These are phyloP conservation scores for Eutrema yunnanense DNA, from an alignment of 345 rosid species.

Conservation along the genomic window DNA sequence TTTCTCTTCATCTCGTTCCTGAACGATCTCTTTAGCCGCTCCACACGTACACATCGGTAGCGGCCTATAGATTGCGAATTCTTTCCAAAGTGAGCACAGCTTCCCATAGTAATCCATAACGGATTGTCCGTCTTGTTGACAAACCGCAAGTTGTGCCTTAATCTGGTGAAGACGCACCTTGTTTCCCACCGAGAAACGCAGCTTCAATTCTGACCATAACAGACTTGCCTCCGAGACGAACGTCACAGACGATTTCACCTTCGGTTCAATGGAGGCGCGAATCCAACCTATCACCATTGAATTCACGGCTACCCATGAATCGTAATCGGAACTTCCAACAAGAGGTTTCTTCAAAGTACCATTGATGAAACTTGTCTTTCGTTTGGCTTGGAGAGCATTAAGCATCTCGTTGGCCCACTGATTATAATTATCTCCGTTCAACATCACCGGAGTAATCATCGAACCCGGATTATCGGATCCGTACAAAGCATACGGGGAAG, in stretches of 20 bases:
- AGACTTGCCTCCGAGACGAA: neutral
- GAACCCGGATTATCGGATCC: neutral
- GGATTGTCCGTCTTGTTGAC: neutral
- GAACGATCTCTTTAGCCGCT: fast-evolving
- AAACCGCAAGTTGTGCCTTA: neutral
- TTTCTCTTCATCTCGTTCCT: neutral
- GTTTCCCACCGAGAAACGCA: neutral
- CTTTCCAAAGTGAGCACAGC: neutral
- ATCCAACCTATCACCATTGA: neutral
- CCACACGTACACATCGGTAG: neutral
- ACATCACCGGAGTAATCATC: neutral
- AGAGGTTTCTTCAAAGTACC: neutral
- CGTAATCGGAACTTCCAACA: fast-evolving
- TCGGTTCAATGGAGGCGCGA: neutral
- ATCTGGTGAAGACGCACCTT: neutral
- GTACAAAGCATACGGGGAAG: neutral
- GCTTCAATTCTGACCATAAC: neutral
- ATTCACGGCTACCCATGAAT: neutral
- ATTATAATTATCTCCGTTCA: neutral
- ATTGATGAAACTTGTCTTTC: neutral
- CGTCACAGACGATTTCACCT: neutral
- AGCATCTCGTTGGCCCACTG: neutral
- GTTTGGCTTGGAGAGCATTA: neutral
- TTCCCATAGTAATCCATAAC: neutral
- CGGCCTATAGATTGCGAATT: neutral